Conservation (phyloP, 768 basidiomycete species). For the Leccinum broughii region DNA sequence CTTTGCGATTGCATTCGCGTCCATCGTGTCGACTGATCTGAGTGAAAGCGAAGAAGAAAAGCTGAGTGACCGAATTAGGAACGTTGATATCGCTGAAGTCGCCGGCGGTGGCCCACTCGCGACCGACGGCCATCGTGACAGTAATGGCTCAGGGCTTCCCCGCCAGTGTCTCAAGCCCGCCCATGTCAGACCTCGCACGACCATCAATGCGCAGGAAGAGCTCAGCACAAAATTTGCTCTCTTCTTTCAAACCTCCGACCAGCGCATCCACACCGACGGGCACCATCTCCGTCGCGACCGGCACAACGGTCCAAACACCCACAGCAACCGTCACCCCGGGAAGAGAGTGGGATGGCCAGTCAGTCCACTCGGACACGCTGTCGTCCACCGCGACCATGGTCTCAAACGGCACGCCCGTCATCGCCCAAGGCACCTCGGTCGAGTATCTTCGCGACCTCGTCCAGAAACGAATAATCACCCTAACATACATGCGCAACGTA, state of each 20-base stretch:
- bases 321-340: constrained; percentile 40
- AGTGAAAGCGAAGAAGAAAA: not conserved
- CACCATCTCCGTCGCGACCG: constrained; percentile 36
- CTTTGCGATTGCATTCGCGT: constrained; percentile 71
- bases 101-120: constrained; percentile 11
- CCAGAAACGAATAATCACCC: constrained; percentile 80
- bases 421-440: constrained; percentile 64
- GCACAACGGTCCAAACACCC: constrained; percentile 36
- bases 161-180: constrained; percentile 23
- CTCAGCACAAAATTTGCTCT: constrained; percentile 80
- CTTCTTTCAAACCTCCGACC: constrained; percentile 57
- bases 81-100: not conserved
- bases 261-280: constrained; percentile 31
- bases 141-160: constrained; percentile 22
- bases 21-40: constrained; percentile 53
- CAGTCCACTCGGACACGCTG: constrained; percentile 50
- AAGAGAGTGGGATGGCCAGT: constrained; percentile 76
- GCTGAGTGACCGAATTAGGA: constrained; percentile 20
- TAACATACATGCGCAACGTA: constrained; percentile 82
- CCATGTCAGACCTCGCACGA: constrained; percentile 38
- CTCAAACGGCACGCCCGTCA: constrained; percentile 31
- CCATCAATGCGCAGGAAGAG: constrained; percentile 82
- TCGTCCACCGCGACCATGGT: constrained; percentile 43
- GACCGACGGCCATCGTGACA: not conserved
- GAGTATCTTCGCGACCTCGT: constrained; percentile 80